phyloP scores from a whole-genome alignment of 306 rosid species.

The Canavalia ensiformis region DNA sequence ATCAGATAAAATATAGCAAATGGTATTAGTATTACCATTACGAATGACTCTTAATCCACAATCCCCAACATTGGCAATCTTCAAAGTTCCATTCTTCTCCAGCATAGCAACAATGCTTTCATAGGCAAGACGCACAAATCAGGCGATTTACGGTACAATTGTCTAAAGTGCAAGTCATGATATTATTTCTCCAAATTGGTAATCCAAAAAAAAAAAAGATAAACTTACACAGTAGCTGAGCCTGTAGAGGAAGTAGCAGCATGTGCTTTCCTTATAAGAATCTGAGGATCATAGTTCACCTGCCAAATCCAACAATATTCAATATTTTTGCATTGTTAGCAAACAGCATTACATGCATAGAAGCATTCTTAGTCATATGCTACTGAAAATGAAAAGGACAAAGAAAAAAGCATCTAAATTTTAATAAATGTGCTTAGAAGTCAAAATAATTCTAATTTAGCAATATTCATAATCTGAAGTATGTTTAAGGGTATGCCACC shows the following conservation, averaged over 20 bases:
- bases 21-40: conserved; percentile 66
- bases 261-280: conserved; percentile 86
- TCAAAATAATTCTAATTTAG: background rate
- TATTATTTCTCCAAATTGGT: background rate
- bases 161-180: conserved; percentile 17
- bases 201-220: conserved; percentile 14
- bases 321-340: conserved; percentile 25
- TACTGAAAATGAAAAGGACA: background rate
- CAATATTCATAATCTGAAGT: conserved; percentile 13
- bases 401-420: background rate
- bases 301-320: conserved; percentile 52
- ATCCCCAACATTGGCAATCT: conserved; percentile 94
- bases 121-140: conserved; percentile 31
- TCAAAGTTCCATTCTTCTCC: conserved; percentile 84
- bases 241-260: conserved; percentile 88
- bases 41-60: conserved; percentile 86
- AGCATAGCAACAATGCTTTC: conserved; percentile 81
- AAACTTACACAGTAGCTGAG: conserved; percentile 90
- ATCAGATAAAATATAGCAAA: conserved; percentile 33
- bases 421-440: background rate
- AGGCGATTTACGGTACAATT: conserved; percentile 17
- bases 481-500: conserved; percentile 56
- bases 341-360: conserved; percentile 38
- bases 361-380: conserved; percentile 6
- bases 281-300: conserved; percentile 86